Evolutionary conservation across 2,329 filamentous ascomycete species (phyloP).

Genomic region (Fusarium temperatum): DNA sequence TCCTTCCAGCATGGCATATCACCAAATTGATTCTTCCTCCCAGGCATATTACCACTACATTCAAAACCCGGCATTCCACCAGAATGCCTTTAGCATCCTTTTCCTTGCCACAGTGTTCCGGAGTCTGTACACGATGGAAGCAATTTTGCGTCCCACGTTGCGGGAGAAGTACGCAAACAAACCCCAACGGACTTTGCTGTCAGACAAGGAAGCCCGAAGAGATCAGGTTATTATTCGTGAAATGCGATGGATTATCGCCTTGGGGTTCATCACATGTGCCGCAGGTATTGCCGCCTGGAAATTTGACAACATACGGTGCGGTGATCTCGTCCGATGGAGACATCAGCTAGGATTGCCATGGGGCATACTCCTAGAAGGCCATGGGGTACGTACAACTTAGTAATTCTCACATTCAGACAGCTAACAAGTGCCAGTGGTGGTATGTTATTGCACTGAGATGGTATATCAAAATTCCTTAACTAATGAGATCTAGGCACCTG

Average conservation of each 20-base stretch:
- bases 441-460: neutral
- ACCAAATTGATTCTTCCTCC: rapidly evolving
- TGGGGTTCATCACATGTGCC: neutral
- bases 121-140: neutral
- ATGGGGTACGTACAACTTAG: neutral
- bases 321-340: neutral
- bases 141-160: neutral
- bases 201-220: rapidly evolving
- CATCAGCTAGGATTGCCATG: neutral
- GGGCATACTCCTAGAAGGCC: neutral
- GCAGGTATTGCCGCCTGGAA: neutral
- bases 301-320: rapidly evolving
- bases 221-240: neutral
- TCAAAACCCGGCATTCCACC: neutral
- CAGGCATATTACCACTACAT: neutral
- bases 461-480: rapidly evolving
- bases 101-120: neutral
- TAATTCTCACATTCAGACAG: neutral
- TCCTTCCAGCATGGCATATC: rapidly evolving
- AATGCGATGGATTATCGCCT: neutral
- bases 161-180: rapidly evolving
- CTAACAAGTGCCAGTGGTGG: neutral
- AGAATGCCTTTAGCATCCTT: neutral
- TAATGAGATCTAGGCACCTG: neutral
- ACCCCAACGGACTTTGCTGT: rapidly evolving